Percentiles rank a stretch among this genome's conserved stretches.
phyloP scores from a whole-genome alignment of 306 rosid species.

The Lathyrus sativus region DNA sequence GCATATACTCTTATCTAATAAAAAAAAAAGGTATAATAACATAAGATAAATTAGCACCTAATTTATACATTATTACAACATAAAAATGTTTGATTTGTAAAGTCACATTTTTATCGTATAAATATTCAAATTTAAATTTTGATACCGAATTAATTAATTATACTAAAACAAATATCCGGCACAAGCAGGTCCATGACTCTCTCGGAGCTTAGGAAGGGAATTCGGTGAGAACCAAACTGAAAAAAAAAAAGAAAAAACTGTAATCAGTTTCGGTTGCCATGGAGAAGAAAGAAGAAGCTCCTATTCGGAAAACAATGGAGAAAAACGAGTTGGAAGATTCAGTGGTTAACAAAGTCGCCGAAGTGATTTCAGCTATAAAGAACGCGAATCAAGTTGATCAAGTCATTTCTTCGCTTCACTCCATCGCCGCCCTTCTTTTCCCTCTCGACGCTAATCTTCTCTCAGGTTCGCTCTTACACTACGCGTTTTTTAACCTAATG shows the following conservation, averaged over 20 bases:
- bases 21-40: too few species aligned
- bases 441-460: slow-evolving; percentile 64
- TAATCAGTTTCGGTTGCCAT: not conserved
- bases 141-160: too few species aligned
- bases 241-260: not conserved
- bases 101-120: too few species aligned
- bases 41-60: too few species aligned
- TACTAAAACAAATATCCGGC: too few species aligned
- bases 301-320: slow-evolving; percentile 18
- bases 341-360: slow-evolving; percentile 54
- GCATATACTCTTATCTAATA: too few species aligned
- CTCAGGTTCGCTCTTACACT: slow-evolving; percentile 52
- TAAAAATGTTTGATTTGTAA: too few species aligned
- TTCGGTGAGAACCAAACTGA: not conserved
- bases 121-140: too few species aligned
- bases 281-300: not conserved
- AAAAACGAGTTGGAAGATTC: slow-evolving; percentile 53
- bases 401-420: slow-evolving; percentile 72
- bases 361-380: slow-evolving; percentile 59
- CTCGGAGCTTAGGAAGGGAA: not conserved
- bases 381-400: slow-evolving; percentile 75
- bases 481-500: not conserved
- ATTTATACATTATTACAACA: too few species aligned
- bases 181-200: too few species aligned
- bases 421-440: slow-evolving; percentile 69